phyloP scores from a whole-genome alignment of 176 grass and related monocot species.

The Saccharum spontaneum region DNA sequence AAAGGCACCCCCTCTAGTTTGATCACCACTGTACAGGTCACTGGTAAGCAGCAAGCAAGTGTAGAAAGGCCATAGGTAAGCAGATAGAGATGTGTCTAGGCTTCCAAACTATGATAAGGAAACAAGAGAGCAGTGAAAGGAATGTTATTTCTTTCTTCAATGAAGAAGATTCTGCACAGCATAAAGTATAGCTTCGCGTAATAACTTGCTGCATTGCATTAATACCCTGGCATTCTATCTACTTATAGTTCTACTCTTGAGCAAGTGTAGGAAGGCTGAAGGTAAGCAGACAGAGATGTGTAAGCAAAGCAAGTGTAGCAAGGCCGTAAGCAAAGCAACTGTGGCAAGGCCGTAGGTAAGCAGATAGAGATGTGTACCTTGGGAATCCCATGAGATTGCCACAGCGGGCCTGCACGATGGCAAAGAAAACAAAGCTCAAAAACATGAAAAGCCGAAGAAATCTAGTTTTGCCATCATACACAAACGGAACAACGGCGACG shows the following conservation, averaged over 20 bases:
- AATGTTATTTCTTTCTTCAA: not conserved
- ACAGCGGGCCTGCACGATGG: conserved; percentile 32
- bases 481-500: not conserved
- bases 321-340: not conserved
- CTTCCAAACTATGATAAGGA: not conserved
- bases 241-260: not conserved
- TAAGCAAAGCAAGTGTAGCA: not conserved
- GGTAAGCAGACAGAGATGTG: not conserved
- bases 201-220: not conserved
- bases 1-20: too few species aligned
- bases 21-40: too few species aligned
- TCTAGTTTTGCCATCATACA: not conserved
- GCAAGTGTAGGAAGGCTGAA: not conserved
- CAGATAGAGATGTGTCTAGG: not conserved
- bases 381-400: conserved; percentile 33
- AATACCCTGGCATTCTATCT: not conserved
- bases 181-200: not conserved
- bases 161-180: not conserved
- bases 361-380: conserved; percentile 36
- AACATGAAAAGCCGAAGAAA: not conserved
- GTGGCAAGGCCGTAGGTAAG: not conserved
- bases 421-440: conserved; percentile 4
- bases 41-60: too few species aligned
- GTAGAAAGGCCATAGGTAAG: too few species aligned
- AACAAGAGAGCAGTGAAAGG: not conserved